Evolutionary conservation across 805 yeast species (phyloP).

Genomic region (Pichia thaimueangensis): DNA sequence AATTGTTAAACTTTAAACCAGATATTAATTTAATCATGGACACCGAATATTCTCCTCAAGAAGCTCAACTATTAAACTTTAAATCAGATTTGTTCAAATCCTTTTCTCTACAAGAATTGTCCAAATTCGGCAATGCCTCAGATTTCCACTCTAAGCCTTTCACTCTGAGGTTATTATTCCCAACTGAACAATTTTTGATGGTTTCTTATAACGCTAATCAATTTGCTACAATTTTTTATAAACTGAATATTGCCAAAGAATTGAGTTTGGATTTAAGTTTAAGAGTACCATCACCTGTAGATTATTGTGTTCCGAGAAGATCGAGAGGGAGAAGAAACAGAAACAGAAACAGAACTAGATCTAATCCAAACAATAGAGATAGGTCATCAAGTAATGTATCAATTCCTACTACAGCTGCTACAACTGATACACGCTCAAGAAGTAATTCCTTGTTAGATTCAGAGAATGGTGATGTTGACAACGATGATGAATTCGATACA

Average conservation of each 20-base stretch:
- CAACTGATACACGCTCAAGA: slow-evolving; percentile 7
- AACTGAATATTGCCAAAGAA: slow-evolving; percentile 28
- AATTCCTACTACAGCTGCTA: background rate
- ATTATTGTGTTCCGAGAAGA: slow-evolving; percentile 28
- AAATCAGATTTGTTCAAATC: slow-evolving; percentile 11
- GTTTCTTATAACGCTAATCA: slow-evolving; percentile 24
- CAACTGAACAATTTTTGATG: slow-evolving; percentile 24
- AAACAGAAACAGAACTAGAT: slow-evolving; percentile 1
- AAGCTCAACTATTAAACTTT: slow-evolving; percentile 5
- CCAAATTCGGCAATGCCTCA: slow-evolving; percentile 28
- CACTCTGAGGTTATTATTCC: slow-evolving; percentile 26
- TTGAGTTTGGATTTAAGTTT: slow-evolving; percentile 28
- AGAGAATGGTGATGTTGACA: slow-evolving; percentile 13
- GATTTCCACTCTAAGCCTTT: slow-evolving; percentile 27
- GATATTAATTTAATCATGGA: slow-evolving; percentile 9
- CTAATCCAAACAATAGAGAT: background rate
- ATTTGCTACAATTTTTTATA: slow-evolving; percentile 26
- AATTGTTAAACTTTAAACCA: slow-evolving; percentile 12
- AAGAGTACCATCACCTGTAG: slow-evolving; percentile 21
- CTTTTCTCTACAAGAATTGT: slow-evolving; percentile 28
- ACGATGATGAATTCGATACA: slow-evolving; percentile 12
- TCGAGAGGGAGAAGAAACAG: slow-evolving; percentile 9
- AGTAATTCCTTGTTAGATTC: slow-evolving; percentile 9
- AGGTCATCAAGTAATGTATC: background rate
- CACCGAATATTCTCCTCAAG: slow-evolving; percentile 7